phyloP scores from a whole-genome alignment of 2,329 filamentous ascomycete genomes.

The Fusarium setosum region DNA sequence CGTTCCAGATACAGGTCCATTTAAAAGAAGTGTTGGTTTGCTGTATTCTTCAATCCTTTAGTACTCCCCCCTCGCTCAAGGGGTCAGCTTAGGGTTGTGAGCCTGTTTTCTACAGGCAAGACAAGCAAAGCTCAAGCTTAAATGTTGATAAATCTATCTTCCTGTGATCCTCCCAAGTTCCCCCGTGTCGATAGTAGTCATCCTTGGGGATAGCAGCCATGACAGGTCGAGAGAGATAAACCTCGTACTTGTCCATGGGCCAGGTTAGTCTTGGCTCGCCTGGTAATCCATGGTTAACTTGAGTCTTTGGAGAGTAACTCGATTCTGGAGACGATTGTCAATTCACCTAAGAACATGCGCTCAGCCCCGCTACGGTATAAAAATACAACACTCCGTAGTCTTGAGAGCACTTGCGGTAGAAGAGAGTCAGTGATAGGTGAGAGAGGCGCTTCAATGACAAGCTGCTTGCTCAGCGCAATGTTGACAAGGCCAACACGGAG shows the following conservation, averaged over 20 bases:
- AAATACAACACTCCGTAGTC: background rate
- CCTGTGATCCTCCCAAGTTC: too few relatives aligned
- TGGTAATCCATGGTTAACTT: background rate
- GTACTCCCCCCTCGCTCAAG: too few relatives aligned
- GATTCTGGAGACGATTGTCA: too few relatives aligned
- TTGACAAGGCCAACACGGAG: background rate
- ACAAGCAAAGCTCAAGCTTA: too few relatives aligned
- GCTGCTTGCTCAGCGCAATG: background rate
- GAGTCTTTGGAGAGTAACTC: background rate
- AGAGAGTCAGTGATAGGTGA: background rate
- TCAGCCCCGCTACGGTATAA: background rate
- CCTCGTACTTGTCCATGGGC: background rate
- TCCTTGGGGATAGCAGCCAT: background rate
- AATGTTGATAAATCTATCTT: too few relatives aligned
- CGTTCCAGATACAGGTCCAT: too few relatives aligned
- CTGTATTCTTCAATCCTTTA: background rate
- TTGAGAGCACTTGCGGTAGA: background rate
- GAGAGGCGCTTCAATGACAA: background rate
- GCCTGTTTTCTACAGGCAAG: too few relatives aligned
- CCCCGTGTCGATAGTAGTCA: too few relatives aligned
- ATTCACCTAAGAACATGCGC: background rate
- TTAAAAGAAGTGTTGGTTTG: too few relatives aligned
- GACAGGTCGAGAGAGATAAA: background rate
- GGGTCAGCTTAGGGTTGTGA: too few relatives aligned
- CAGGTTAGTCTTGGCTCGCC: background rate